Base-by-base conservation (phyloP, 331 rosid species). In the Quercus tomentella region DNA sequence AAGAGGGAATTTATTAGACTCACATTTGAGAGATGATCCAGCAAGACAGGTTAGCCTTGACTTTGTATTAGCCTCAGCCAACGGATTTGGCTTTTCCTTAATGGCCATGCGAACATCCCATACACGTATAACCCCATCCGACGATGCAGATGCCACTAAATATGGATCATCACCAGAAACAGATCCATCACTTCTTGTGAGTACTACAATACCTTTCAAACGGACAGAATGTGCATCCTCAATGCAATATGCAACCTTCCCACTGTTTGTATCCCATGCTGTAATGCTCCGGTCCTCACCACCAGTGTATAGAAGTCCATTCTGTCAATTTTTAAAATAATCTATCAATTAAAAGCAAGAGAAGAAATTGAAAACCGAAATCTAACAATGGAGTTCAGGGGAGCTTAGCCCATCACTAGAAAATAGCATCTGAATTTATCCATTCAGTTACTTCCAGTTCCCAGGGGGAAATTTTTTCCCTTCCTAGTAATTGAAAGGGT, bases 31-130 rank as follows among this genome's bases (percentile, higher is more conserved):
- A 89, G 90, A 82, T 28, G 97, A 81, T 74, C 99, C 99, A 56
- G 97, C 90, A 76, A 95, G 94, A 81, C 97, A 95, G 3, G 98
- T 95, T 77, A 95, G 72, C 84, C 99, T 88, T 23, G 99, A 89
- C 62, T 88, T 82, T 49, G 99, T 93, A 76, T 88, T 88, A 54
- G 88, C 90, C 87, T 95, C 97, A 4, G 97, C 90, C 75, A 95
- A 76, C 16, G 97, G 92, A 80, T 76, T 84, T 54, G 88, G 86
- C 86, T 90, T 93, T 87, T 83, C 96, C 11, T 35, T 83, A 16
- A 82, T 41, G 26, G 92, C 90, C 98, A 87, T 88, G 18, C 99
- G 99, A 83, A 93, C 94, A 88, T 95, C 99, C 99, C 99, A 95
- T 37, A 88, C 89, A 6, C 91, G 91, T 84, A 95, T 87, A 84